These are phyloP conservation scores for Globisporangium nodosum DNA, from an alignment of 352 stramenopile genomes.

Conservation along the genomic window DNA sequence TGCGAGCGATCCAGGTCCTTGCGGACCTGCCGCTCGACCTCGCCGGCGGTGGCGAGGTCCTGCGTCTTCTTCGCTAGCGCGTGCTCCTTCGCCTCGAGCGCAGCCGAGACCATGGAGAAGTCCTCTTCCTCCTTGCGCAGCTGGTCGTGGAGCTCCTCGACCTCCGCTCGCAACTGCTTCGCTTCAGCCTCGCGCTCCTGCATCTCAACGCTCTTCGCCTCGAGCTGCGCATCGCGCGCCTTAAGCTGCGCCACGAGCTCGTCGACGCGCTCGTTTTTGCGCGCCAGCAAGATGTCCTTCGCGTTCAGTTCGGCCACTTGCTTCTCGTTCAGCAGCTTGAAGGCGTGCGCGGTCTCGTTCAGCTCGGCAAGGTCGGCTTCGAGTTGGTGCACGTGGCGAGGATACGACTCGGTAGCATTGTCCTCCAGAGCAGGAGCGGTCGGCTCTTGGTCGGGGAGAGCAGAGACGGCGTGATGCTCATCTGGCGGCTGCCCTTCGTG, in stretches of 20 bases:
- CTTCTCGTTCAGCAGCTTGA: conserved; percentile 55
- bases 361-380: not conserved
- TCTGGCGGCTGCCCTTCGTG: not conserved
- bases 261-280: conserved; percentile 60
- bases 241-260: conserved; percentile 48
- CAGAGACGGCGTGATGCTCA: not conserved
- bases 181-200: conserved; percentile 15
- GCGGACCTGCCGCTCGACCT: conserved; percentile 30
- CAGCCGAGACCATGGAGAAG: conserved; percentile 52
- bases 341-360: conserved; percentile 11
- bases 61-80: conserved; percentile 28
- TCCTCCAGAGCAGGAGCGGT: not conserved
- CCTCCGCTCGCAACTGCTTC: conserved; percentile 18
- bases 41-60: conserved; percentile 20
- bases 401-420: not conserved
- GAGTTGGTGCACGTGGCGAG: not conserved
- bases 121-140: conserved; percentile 62
- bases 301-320: conserved; percentile 60
- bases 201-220: conserved; percentile 4
- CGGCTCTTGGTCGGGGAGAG: too few species aligned
- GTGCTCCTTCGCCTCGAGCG: conserved; percentile 44
- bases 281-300: conserved; percentile 51
- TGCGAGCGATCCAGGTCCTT: conserved; percentile 43
- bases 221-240: conserved; percentile 14
- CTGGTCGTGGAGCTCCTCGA: conserved; percentile 38